Evolutionary conservation across 106 monocot genomes (phyloP).

Genomic region (Dactylorhiza incarnata): DNA sequence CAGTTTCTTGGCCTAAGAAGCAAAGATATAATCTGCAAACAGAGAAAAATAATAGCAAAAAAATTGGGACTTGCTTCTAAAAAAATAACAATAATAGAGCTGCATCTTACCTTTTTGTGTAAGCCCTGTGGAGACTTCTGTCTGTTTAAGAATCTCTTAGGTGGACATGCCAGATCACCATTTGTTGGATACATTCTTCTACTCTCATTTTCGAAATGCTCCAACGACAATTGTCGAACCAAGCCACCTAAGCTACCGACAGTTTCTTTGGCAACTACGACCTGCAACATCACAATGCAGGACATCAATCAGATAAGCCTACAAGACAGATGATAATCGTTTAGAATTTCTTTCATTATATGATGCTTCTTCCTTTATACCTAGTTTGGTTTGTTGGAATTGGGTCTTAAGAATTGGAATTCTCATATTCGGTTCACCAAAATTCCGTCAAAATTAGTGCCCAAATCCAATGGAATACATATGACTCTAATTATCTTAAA

Average conservation of each 20-base stretch:
- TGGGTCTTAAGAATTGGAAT: too few relatives aligned
- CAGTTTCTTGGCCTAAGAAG: slow-evolving; percentile 82
- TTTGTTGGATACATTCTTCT: slow-evolving; percentile 92
- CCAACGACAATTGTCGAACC: slow-evolving; percentile 84
- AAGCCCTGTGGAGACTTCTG: slow-evolving; percentile 88
- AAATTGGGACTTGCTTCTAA: background rate
- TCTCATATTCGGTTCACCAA: too few relatives aligned
- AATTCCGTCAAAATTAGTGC: too few relatives aligned
- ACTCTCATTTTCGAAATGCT: slow-evolving; percentile 99
- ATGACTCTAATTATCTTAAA: too few relatives aligned
- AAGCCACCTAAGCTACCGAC: slow-evolving; percentile 84
- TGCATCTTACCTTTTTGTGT: slow-evolving; percentile 62
- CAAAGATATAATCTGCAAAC: slow-evolving; percentile 73
- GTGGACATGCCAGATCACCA: slow-evolving; percentile 47
- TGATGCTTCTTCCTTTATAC: too few relatives aligned
- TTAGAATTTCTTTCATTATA: too few relatives aligned
- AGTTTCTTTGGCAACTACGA: slow-evolving; percentile 93
- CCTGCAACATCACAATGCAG: slow-evolving; percentile 37
- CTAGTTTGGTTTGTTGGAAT: too few relatives aligned
- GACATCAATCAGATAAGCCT: too few relatives aligned
- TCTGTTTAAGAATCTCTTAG: slow-evolving; percentile 60
- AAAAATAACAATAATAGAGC: slow-evolving; percentile 6
- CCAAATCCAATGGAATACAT: too few relatives aligned
- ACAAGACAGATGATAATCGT: too few relatives aligned
- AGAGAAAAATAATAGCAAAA: slow-evolving; percentile 9